These are phyloP conservation scores for Paratinospora sagittata DNA, from an alignment of 164 flowering plant genomes.

Conservation along the genomic window DNA sequence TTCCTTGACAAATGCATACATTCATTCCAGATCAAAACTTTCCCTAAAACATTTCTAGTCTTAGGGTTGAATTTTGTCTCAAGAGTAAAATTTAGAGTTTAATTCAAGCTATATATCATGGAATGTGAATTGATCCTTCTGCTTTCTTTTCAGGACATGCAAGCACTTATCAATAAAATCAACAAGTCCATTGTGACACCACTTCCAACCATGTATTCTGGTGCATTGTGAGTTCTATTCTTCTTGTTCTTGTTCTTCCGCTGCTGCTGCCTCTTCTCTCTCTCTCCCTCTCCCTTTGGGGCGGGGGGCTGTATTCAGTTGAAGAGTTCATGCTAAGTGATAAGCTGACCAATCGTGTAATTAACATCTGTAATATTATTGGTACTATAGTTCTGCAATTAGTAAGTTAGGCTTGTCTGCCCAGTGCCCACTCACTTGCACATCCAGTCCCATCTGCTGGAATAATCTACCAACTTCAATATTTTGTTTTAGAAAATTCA, in stretches of 20 bases:
- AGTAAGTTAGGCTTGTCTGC: neutral
- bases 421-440: neutral
- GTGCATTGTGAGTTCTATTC: slow-evolving; percentile 70
- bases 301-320: neutral
- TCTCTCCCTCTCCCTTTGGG: neutral
- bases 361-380: neutral
- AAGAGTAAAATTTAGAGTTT: no score
- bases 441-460: neutral
- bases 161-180: slow-evolving; percentile 87
- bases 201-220: slow-evolving; percentile 84
- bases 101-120: neutral
- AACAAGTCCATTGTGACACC: slow-evolving; percentile 92
- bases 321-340: neutral
- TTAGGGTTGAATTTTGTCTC: neutral
- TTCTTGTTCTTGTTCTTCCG: neutral
- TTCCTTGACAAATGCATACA: neutral
- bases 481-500: neutral
- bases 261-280: no score
- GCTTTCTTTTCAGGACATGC: slow-evolving; percentile 79
- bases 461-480: neutral
- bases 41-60: neutral
- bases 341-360: neutral
- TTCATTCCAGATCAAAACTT: neutral
- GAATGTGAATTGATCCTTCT: neutral
- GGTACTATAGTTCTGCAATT: neutral